A percentile compares a stretch with the other conserved stretches of the same genome.
phyloP scores from a whole-genome alignment of 1,284 basidiomycete species.

The Ceratorhiza oryzae-sativae region DNA sequence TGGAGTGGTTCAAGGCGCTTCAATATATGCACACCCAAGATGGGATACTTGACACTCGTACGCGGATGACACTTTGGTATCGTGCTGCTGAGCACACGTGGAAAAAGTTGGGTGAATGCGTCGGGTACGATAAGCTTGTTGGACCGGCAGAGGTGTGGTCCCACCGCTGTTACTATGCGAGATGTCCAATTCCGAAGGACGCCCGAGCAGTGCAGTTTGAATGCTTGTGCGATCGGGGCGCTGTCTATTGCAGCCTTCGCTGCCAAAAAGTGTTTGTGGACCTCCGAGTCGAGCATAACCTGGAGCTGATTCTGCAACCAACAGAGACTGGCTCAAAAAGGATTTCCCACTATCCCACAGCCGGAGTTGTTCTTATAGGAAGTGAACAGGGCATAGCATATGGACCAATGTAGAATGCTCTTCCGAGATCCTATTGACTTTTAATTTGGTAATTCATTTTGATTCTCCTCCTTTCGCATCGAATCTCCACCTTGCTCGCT shows the following conservation, averaged over 20 bases:
- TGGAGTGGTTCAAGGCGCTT: slow-evolving; percentile 16
- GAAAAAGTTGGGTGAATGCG: background rate
- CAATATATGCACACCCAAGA: background rate
- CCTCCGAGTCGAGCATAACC: too few relatives aligned
- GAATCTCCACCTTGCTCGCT: too few relatives aligned
- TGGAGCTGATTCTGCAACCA: too few relatives aligned
- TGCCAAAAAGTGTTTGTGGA: slow-evolving; percentile 9
- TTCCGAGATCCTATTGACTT: too few relatives aligned
- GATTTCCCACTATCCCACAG: too few relatives aligned
- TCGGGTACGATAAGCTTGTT: background rate
- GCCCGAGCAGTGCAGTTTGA: background rate
- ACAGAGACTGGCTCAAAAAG: too few relatives aligned
- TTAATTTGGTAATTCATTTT: too few relatives aligned
- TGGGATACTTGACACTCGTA: background rate
- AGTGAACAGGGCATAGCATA: too few relatives aligned
- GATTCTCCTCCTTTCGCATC: too few relatives aligned
- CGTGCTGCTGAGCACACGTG: background rate
- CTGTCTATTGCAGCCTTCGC: background rate
- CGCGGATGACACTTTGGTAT: background rate
- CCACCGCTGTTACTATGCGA: background rate
- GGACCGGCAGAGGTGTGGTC: background rate
- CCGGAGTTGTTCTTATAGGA: too few relatives aligned
- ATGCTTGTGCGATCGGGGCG: background rate
- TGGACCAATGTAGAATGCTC: too few relatives aligned
- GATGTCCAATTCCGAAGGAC: background rate